Evolutionary conservation across 805 yeast genomes (phyloP).

Genomic region (Candida montana): DNA sequence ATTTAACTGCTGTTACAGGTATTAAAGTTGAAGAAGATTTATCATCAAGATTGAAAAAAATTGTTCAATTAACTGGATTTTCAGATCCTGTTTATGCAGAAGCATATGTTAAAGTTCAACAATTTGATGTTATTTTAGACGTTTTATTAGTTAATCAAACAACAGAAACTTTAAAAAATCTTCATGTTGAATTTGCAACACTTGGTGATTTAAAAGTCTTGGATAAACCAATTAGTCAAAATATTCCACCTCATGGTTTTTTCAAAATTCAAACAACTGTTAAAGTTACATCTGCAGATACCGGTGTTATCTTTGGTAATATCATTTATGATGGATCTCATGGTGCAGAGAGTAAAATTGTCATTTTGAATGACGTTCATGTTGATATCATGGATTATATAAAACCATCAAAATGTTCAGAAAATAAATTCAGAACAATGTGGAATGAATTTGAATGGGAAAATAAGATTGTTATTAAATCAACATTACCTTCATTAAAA

Average conservation of each 20-base stretch:
- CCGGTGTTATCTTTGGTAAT: constrained; percentile 97
- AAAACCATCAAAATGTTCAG: constrained; percentile 89
- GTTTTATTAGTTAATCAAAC: constrained; percentile 95
- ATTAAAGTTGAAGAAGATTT: constrained; percentile 50
- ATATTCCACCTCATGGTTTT: constrained; percentile 97
- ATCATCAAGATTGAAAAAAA: constrained; percentile 77
- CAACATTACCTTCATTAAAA: constrained; percentile 59
- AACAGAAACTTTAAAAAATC: constrained; percentile 78
- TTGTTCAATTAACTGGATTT: constrained; percentile 94
- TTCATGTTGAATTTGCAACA: constrained; percentile 92
- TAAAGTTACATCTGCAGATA: constrained; percentile 94
- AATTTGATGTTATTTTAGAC: constrained; percentile 91
- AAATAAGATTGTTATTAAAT: constrained; percentile 86
- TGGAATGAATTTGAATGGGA: constrained; percentile 99
- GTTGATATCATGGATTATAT: constrained; percentile 97
- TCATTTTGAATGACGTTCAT: constrained; percentile 89
- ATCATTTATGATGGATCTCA: constrained; percentile 95
- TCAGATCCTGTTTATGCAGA: constrained; percentile 98
- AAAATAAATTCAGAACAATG: constrained; percentile 89
- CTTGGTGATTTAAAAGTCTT: constrained; percentile 93
- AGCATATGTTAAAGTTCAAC: constrained; percentile 93
- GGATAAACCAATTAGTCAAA: constrained; percentile 83
- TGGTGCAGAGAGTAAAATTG: constrained; percentile 83
- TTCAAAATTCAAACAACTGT: constrained; percentile 83
- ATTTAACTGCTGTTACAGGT: constrained; percentile 50